Percentiles rank a stretch among this genome's conserved stretches.
phyloP scores from a whole-genome alignment of 495 filamentous ascomycete species.

The Xylona heveae region DNA sequence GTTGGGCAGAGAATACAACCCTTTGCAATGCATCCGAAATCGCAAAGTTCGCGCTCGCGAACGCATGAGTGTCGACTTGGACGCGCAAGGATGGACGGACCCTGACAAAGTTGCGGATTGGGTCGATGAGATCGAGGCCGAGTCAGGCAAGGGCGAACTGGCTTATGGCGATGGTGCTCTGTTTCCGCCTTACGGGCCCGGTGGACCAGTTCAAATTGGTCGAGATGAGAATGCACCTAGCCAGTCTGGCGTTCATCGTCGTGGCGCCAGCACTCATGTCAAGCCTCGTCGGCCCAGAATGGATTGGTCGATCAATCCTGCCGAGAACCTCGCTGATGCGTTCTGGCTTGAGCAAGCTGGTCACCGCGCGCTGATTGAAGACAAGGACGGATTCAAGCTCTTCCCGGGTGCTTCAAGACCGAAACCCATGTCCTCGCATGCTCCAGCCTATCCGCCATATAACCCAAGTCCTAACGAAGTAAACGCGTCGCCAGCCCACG shows the following conservation, averaged over 20 bases:
- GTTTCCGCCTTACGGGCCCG: background rate
- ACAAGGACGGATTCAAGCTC: constrained; percentile 46
- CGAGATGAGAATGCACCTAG: background rate
- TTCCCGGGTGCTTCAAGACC: constrained; percentile 32
- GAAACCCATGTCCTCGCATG: no score
- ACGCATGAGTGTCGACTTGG: constrained; percentile 43
- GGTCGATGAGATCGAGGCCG: constrained; percentile 44
- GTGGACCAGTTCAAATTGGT: background rate
- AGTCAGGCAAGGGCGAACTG: constrained; percentile 19
- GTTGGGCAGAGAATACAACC: constrained; percentile 54
- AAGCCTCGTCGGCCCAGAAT: constrained; percentile 28
- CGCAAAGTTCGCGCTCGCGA: constrained; percentile 57
- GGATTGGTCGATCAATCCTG: constrained; percentile 62
- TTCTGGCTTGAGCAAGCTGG: constrained; percentile 64
- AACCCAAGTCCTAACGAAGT: no score
- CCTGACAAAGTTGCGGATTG: constrained; percentile 44
- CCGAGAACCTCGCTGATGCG: constrained; percentile 65
- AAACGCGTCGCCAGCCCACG: no score
- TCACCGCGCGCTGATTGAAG: constrained; percentile 56
- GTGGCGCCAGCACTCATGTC: background rate
- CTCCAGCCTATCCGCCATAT: no score
- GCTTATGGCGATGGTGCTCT: background rate
- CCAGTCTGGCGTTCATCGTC: background rate
- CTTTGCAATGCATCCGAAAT: constrained; percentile 72
- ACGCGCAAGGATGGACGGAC: constrained; percentile 58